Evolutionary conservation across 2,329 filamentous ascomycete species (phyloP), one percentile per base, ranked within the genome.

Genomic region (Harringtonia aguacate): DNA sequence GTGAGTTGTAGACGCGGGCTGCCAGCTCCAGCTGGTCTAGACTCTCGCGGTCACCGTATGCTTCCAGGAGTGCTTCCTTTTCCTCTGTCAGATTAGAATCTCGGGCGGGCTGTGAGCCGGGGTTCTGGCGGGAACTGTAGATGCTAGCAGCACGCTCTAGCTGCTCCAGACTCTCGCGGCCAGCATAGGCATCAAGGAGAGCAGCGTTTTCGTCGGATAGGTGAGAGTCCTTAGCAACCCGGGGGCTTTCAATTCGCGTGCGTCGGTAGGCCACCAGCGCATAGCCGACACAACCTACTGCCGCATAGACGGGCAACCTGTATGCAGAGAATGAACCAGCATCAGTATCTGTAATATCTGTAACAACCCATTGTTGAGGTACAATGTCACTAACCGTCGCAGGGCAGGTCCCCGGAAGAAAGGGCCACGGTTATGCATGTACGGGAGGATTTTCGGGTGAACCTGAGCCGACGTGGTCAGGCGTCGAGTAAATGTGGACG

Each of bases 21-120:
- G 59, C 59, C 29, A 45, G 36, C 49, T 61, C 58, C 27, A 61
- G 48, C 43, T 55, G 56, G 43, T 55, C 57, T 28, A 60, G 45
- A 44, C 55, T 59, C 14, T 41, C 45, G 17, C 58, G 46, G 43
- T 58, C 56, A 8, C 59, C 58, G 36, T 60, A 61, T 9, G 59
- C 59, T 33, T 56, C 53, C 39, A 61, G 46, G 14, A 54, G 47
- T 5, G 49, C 50, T 13, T 49, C 29, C 1, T 39, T 45, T 3
- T 49, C 47, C 10, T 39, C 36, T 1, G 41, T 22, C 22, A 43
- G 13, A 6, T 18, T 39, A 4, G 33, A 20, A n/a, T 48, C 43
- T 12, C 36, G 29, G n/a, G 31, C 17, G 4, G 20, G 18, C 13
- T 27, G 24, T 6, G 43, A 29, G 29, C 17, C 12, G 5, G 40